Percentiles rank a stretch among this genome's conserved stretches.
These are phyloP conservation scores for Penicillium tannophilum DNA, from an alignment of 495 filamentous ascomycete genomes.

Conservation along the genomic window DNA sequence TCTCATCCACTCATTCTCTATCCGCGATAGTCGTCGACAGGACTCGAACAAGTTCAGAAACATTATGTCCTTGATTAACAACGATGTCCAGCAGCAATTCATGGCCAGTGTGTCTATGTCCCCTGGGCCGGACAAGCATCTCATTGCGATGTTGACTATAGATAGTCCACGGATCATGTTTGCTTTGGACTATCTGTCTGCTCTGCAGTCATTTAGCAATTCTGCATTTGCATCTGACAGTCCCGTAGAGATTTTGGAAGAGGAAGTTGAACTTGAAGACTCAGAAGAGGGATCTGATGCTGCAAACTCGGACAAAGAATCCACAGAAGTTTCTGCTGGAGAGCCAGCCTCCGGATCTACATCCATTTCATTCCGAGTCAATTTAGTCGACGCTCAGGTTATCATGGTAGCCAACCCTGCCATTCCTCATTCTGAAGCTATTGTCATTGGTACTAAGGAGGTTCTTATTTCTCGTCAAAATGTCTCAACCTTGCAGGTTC, in stretches of 20 bases:
- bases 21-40: slow-evolving; percentile 80
- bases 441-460: slow-evolving; percentile 93
- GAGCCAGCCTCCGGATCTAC: slow-evolving; percentile 53
- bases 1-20: slow-evolving; percentile 91
- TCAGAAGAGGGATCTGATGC: slow-evolving; percentile 62
- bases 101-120: slow-evolving; percentile 97
- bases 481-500: slow-evolving; percentile 87
- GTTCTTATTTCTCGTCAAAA: slow-evolving; percentile 91
- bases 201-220: slow-evolving; percentile 78
- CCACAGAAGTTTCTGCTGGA: slow-evolving; percentile 23
- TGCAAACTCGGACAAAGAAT: slow-evolving; percentile 33
- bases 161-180: slow-evolving; percentile 95
- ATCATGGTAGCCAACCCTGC: slow-evolving; percentile 94
- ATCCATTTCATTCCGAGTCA: slow-evolving; percentile 85
- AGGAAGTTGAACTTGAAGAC: slow-evolving; percentile 58
- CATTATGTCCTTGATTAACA: slow-evolving; percentile 96
- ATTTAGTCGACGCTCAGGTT: slow-evolving; percentile 92
- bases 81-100: slow-evolving; percentile 88
- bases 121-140: slow-evolving; percentile 75
- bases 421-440: slow-evolving; percentile 86
- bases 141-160: slow-evolving; percentile 91
- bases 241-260: slow-evolving; percentile 43
- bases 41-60: slow-evolving; percentile 95
- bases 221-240: slow-evolving; percentile 65
- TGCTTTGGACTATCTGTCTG: slow-evolving; percentile 91